Evolutionary conservation across 2,329 filamentous ascomycete species (phyloP).

Genomic region (Cryphonectria radicalis): DNA sequence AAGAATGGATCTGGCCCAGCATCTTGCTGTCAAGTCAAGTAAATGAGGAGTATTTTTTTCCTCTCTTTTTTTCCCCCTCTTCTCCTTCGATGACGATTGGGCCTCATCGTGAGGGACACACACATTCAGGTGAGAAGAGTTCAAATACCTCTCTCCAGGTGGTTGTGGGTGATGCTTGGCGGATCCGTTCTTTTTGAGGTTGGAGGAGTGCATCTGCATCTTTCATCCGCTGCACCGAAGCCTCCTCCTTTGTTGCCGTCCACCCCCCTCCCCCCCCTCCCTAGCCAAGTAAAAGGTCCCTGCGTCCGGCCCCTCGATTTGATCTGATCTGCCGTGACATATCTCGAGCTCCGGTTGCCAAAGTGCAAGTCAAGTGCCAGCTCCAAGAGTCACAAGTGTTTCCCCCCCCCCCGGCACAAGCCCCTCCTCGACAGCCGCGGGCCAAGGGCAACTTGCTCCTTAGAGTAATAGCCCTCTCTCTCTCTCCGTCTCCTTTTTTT

Average conservation of each 20-base stretch:
- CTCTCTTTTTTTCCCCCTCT: too few relatives aligned
- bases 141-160: background rate
- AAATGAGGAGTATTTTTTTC: background rate
- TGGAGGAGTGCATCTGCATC: background rate
- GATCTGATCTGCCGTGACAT: background rate
- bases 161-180: background rate
- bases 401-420: background rate
- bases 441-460: slow-evolving; percentile 27
- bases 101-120: too few relatives aligned
- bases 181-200: background rate
- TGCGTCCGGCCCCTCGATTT: slow-evolving; percentile 20
- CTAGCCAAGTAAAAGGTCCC: slow-evolving; percentile 18
- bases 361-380: background rate
- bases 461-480: background rate
- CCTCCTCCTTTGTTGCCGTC: background rate
- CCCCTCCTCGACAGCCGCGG: slow-evolving; percentile 23
- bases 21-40: background rate
- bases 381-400: slow-evolving; percentile 12
- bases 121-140: background rate
- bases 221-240: slow-evolving; percentile 28
- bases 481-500: background rate
- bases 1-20: background rate
- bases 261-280: background rate
- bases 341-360: background rate
- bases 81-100: background rate